These are phyloP conservation scores for Salix viminalis DNA, from an alignment of 345 rosid genomes.

Conservation along the genomic window DNA sequence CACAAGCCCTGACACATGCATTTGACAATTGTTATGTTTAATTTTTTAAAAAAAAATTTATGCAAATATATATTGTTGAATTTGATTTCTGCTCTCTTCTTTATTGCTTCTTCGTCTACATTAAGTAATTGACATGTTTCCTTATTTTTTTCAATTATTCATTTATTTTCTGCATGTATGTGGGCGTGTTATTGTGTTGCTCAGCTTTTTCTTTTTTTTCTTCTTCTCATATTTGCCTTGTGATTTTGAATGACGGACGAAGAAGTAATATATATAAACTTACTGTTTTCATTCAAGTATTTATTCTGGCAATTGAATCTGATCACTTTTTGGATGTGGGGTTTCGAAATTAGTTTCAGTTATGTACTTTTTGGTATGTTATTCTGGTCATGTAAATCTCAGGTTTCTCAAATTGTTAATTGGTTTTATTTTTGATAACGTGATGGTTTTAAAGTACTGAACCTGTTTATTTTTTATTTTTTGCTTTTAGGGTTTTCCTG, in stretches of 20 bases:
- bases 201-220: background rate
- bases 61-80: background rate
- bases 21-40: background rate
- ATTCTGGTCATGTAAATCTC: background rate
- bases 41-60: background rate
- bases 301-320: background rate
- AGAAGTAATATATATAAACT: background rate
- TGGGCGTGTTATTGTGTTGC: background rate
- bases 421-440: background rate
- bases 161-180: background rate
- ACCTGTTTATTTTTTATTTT: background rate
- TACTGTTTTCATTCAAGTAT: background rate
- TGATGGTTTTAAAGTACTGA: background rate
- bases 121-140: background rate
- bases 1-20: slow-evolving; percentile 14
- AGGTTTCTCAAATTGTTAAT: background rate
- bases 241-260: background rate
- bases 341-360: background rate
- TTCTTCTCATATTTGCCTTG: background rate
- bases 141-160: background rate
- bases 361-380: background rate
- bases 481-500: background rate
- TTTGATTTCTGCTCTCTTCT: background rate
- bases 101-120: background rate
- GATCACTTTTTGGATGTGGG: background rate